Evolutionary conservation across 306 rosid species (phyloP), one percentile per base, ranked within the genome.

Genomic region (Alnus glutinosa): DNA sequence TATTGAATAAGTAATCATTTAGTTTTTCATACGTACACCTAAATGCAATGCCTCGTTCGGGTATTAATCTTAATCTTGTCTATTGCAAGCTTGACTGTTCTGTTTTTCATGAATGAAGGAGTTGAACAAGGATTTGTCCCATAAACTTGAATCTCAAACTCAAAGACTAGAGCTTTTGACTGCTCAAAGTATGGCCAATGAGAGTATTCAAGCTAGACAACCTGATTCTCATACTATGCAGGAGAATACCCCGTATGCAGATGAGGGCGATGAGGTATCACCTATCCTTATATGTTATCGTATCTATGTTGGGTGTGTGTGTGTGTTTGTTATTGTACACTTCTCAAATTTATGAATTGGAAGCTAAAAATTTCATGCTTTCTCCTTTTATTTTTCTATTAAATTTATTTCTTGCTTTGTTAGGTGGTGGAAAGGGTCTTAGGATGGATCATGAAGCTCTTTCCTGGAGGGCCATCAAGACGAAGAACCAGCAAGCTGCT

Each of bases 361-460:
- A 37, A 61, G 28, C 32, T 66, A 54, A 32, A 48, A 49, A 80
- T 68, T 30, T 83, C 70, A 78, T 68, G 28, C n/a, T 71, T 59
- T 80, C 28, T 83, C 71, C 49, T n/a, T 78, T 66, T 83, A 39
- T 50, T 47, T 12, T 68, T 68, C 1, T 15, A 11, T 5, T 3
- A 14, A 63, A 39, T 36, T 68, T 68, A 0, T 68, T 39, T 18
- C 4, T 42, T 42, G 51, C 23, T 39, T 6, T 82, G 23, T 72
- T 73, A 96, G 99, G 99, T 96, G 77, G 98, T 96, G 75, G 99
- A 96, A 85, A 87, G 98, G 81, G 99, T 93, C 68, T 85, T 91
- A 85, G 99, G 99, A 80, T 96, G 99, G 99, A 93, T 93, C 77
- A 96, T 96, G 99, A 90, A 89, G 88, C 90, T 96, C 73, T 96